phyloP scores from a whole-genome alignment of 805 yeast genomes.

The Pichia deserticola region DNA sequence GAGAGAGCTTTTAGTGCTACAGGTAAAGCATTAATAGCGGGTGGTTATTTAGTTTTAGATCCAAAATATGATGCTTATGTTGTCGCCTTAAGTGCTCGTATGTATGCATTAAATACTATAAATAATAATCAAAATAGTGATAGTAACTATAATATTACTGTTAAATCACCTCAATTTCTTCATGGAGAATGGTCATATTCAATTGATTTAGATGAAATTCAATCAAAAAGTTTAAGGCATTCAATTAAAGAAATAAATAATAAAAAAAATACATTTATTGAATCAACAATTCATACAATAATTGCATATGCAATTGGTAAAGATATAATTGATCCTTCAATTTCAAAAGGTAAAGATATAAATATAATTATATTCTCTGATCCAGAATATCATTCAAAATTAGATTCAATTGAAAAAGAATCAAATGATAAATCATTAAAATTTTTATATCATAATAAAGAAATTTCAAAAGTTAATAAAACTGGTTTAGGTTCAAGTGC shows the following conservation, averaged over 20 bases:
- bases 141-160: slow-evolving; percentile 29
- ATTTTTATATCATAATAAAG: slow-evolving; percentile 53
- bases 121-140: background rate
- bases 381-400: slow-evolving; percentile 81
- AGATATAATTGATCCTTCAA: background rate
- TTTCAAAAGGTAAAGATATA: slow-evolving; percentile 26
- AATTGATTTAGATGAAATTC: slow-evolving; percentile 15
- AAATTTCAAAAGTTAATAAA: slow-evolving; percentile 72
- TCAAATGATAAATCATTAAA: slow-evolving; percentile 31
- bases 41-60: slow-evolving; percentile 88
- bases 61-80: slow-evolving; percentile 70
- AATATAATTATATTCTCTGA: slow-evolving; percentile 70
- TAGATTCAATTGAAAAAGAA: slow-evolving; percentile 30
- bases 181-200: slow-evolving; percentile 63
- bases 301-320: slow-evolving; percentile 41
- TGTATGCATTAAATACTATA: slow-evolving; percentile 52
- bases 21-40: slow-evolving; percentile 89
- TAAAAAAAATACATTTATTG: slow-evolving; percentile 63
- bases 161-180: slow-evolving; percentile 70
- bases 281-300: slow-evolving; percentile 51
- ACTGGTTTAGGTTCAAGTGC: slow-evolving; percentile 98
- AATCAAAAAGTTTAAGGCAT: slow-evolving; percentile 7
- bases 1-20: slow-evolving; percentile 75
- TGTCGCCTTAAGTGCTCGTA: slow-evolving; percentile 81
- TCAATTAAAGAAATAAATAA: slow-evolving; percentile 13